Base-by-base conservation (phyloP, 2,329 filamentous ascomycete genomes). In the Fusarium sp. region DNA sequence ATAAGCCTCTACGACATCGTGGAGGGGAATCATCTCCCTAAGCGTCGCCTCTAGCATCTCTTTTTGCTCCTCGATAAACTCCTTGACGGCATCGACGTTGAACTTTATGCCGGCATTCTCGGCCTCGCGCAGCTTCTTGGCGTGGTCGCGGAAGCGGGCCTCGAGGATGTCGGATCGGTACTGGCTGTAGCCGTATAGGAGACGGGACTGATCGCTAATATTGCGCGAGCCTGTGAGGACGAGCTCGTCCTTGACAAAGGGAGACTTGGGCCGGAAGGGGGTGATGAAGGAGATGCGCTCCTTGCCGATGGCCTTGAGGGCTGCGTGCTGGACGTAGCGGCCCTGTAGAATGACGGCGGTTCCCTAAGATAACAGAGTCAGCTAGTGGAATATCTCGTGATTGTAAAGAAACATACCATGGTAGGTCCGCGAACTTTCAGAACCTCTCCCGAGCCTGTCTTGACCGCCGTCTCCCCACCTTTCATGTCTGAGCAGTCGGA, bases 271-370 rank as follows among this genome's bases (percentile, higher is more conserved):
- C 10, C 90, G 85, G 80, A 91, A 91, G 5, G 88, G 89, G 0
- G 90, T 92, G 53, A 92, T 89, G 80, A 90, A 89, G 44, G 84
- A 88, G 78, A 92, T 91, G 36, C 90, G 86, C 77, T 92, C 90
- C 27, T 84, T 84, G 6, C 83, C 88, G 2, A 88, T 78, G 10
- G 89, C 87, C 12, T 85, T 86, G 16, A 91, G 82, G 2, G 90
- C 90, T 63, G 88, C 85, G 75, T 92, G 90, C 67, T 88, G 86
- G 65, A 92, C 90, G 78, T 92, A 91, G 23, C 90, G 84, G 15
- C 90, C 90, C 76, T 92, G 90, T 43, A 92, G 81, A n/a, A 92
- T 83, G 2, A 91, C 87, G 4, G 88, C 89, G 47, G 85, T 89
- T n/a, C 89, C 90, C 88, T 68, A 50, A 51, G 51, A 3, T 6